Evolutionary conservation across 2,329 filamentous ascomycete genomes (phyloP), one percentile per base, ranked within the genome.

Genomic region (Sclerotinia subarctica): DNA sequence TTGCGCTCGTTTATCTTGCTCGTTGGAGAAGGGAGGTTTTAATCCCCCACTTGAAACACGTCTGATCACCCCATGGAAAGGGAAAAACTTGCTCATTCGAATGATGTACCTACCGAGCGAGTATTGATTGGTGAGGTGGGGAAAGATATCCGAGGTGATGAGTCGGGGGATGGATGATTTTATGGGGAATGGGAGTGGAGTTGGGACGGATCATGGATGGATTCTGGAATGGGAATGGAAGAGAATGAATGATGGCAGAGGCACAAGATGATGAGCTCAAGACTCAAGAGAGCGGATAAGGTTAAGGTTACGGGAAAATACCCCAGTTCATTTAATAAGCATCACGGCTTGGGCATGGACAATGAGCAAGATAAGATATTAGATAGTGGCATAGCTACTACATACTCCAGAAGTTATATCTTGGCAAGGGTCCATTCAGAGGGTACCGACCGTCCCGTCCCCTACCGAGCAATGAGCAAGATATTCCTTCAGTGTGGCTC

Each of bases 1-100:
- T 66, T 53, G 46, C 63, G 46, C 67, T 69, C 67, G 56, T 53
- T 58, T 17, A 53, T 54, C 21, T 35, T 35, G 58, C 44, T 58
- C 56, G 11, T 52, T 19, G 21, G 35, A 42, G 49, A 64, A 53
- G 49, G 35, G n/a, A 47, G 5, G 53, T 19, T 35, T 35, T 8
- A 17, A 42, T 2, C 46, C 17, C 21, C 46, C 46, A 47, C 21
- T n/a, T 47, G 46, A 47, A n/a, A 21, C 46, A 47, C 46, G 8
- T n/a, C 46, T n/a, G 46, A 10, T 17, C 24, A 54, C 57, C 24
- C 62, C 49, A 64, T 38, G 53, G 53, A 56, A 56, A 35, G 32
- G 5, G 38, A 32, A 29, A 56, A 51, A 44, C 32, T 64, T 64
- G 19, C 32, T 17, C 35, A 47, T 35, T 29, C 29, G 29, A 29